A percentile compares a stretch with the other conserved stretches of the same genome.
Evolutionary conservation across 2,329 filamentous ascomycete genomes (phyloP).

Genomic region (Microsporum ferrugineum): DNA sequence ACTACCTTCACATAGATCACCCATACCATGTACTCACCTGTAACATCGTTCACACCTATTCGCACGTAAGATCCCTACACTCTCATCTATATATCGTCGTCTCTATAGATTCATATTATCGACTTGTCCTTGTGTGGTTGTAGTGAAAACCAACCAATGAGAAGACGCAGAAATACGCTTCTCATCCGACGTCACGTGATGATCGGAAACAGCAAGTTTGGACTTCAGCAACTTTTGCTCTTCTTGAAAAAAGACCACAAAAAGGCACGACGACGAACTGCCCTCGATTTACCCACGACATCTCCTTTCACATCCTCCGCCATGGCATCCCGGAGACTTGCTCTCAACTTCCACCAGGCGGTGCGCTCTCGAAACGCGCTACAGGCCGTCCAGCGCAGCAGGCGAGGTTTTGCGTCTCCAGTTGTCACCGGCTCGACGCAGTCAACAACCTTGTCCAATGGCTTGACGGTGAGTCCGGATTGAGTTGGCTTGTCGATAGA

Average conservation of each 20-base stretch:
- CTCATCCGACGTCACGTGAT: slow-evolving; percentile 30
- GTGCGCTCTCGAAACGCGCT: slow-evolving; percentile 79
- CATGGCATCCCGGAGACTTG: slow-evolving; percentile 97
- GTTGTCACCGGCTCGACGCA: slow-evolving; percentile 63
- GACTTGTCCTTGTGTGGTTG: neutral
- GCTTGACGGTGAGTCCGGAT: slow-evolving; percentile 60
- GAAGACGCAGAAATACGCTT: neutral
- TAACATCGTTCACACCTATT: too few species aligned
- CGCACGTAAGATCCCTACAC: too few species aligned
- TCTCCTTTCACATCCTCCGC: slow-evolving; percentile 29
- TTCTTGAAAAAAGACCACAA: slow-evolving; percentile 18
- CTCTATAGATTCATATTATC: neutral
- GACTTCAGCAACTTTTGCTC: slow-evolving; percentile 34
- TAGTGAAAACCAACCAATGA: neutral
- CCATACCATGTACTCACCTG: too few species aligned
- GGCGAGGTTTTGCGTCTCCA: slow-evolving; percentile 82
- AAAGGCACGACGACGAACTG: slow-evolving; percentile 18
- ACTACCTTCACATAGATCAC: too few species aligned
- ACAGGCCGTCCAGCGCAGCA: slow-evolving; percentile 63
- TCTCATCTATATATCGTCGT: neutral
- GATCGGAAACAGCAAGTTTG: slow-evolving; percentile 36
- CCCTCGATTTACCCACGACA: slow-evolving; percentile 40
- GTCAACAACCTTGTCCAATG: slow-evolving; percentile 93
- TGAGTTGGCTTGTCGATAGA: slow-evolving; percentile 16
- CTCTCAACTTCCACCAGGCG: slow-evolving; percentile 83